Percentiles rank a stretch among this genome's conserved stretches.
Conservation (phyloP, 164 flowering plant species). For the Macadamia tetraphylla region DNA sequence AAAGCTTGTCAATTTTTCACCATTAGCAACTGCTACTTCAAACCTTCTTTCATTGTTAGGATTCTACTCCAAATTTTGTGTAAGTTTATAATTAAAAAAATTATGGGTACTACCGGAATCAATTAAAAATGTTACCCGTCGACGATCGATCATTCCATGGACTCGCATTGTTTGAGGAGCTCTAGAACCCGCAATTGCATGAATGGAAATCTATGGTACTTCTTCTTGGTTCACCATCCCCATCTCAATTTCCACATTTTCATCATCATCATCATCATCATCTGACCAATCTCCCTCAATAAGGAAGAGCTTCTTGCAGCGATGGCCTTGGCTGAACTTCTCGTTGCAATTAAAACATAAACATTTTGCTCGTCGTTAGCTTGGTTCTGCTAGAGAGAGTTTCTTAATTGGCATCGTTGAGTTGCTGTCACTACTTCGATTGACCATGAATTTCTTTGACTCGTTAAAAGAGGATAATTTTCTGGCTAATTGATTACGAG, state of each 20-base stretch:
- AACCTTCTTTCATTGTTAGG: background rate
- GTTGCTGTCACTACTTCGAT: too few relatives aligned
- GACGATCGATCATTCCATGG: background rate
- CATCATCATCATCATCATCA: background rate
- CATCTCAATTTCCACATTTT: too few relatives aligned
- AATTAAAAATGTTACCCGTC: background rate
- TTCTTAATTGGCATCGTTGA: conserved; percentile 1
- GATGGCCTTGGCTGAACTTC: conserved; percentile 2
- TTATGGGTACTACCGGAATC: conserved; percentile 8
- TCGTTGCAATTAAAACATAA: conserved; percentile 4
- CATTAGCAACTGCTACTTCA: background rate
- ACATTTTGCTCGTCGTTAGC: background rate
- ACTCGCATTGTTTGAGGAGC: conserved; percentile 2
- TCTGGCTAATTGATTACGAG: background rate
- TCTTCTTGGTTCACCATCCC: background rate
- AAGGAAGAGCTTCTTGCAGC: conserved; percentile 2
- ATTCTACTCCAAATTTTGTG: background rate
- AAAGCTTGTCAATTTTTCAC: background rate
- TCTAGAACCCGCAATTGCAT: background rate
- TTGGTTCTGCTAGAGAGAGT: background rate
- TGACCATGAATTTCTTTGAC: too few relatives aligned
- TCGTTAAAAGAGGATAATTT: background rate
- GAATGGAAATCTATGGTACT: background rate
- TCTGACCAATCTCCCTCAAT: background rate
- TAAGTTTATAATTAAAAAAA: background rate